Percentiles rank a stretch among this genome's conserved stretches.
phyloP scores from a whole-genome alignment of 2,329 filamentous ascomycete genomes.

The Penicillium occitanis region DNA sequence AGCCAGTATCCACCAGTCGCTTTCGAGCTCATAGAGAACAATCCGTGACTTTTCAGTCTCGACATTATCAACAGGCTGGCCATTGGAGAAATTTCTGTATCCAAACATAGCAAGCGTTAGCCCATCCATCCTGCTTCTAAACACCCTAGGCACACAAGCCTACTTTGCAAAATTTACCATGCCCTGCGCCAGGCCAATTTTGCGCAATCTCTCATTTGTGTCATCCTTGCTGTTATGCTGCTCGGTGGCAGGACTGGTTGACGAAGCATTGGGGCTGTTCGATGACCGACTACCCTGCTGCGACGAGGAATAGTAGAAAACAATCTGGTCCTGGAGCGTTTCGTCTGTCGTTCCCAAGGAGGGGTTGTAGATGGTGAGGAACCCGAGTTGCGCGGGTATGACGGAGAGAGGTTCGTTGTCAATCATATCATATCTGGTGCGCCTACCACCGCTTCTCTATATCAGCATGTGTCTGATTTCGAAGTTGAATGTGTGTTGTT shows the following conservation, averaged over 20 bases:
- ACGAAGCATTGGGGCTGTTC: constrained; percentile 16
- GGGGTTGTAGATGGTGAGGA: constrained; percentile 94
- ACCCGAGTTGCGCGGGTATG: constrained; percentile 80
- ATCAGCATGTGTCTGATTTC: not conserved
- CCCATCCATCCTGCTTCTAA: constrained; percentile 16
- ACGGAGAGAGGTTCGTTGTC: constrained; percentile 44
- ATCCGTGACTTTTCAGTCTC: constrained; percentile 89
- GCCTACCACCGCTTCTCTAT: not conserved
- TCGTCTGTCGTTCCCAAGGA: constrained; percentile 71
- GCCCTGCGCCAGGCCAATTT: constrained; percentile 93
- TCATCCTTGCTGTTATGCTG: constrained; percentile 55
- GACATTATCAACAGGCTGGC: constrained; percentile 73
- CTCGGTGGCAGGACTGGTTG: constrained; percentile 21
- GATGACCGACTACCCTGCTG: constrained; percentile 48
- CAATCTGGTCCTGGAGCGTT: constrained; percentile 76
- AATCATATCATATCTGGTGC: constrained; percentile 39
- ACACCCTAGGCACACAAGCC: constrained; percentile 40
- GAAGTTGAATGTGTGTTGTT: not conserved
- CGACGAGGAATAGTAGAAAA: constrained; percentile 71
- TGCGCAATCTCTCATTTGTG: constrained; percentile 80
- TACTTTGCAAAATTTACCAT: constrained; percentile 88
- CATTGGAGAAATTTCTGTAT: constrained; percentile 73
- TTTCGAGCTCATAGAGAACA: constrained; percentile 81
- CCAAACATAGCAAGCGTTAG: constrained; percentile 23
- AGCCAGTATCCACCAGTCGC: constrained; percentile 92